phyloP scores from a whole-genome alignment of 768 basidiomycete species.

The Wakefieldia striispora region DNA sequence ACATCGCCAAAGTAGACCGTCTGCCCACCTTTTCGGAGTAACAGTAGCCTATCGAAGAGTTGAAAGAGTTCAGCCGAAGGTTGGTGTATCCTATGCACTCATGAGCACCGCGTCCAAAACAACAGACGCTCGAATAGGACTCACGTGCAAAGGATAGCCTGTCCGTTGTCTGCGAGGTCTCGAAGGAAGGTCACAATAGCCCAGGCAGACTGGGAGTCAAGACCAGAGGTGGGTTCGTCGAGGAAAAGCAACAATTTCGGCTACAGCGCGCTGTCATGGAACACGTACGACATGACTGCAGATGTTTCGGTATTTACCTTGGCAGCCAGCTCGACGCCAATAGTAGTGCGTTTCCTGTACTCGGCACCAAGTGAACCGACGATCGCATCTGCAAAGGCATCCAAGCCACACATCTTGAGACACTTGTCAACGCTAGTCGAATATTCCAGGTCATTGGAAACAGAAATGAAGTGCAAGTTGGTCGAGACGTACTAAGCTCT shows the following conservation, averaged over 20 bases:
- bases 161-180: slow-evolving; percentile 52
- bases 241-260: slow-evolving; percentile 54
- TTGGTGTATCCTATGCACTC: slow-evolving; percentile 1
- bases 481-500: slow-evolving; percentile 62
- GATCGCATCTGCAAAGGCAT: slow-evolving; percentile 58
- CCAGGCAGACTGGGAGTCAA: slow-evolving; percentile 54
- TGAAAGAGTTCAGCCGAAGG: slow-evolving; percentile 52
- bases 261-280: background rate
- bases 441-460: background rate
- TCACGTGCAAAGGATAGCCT: slow-evolving; percentile 55
- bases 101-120: too few relatives aligned
- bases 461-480: background rate
- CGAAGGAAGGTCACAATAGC: slow-evolving; percentile 46
- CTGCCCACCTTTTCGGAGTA: slow-evolving; percentile 54
- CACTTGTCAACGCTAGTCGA: slow-evolving; percentile 48
- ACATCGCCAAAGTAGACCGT: slow-evolving; percentile 65
- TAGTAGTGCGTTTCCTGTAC: slow-evolving; percentile 55
- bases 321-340: slow-evolving; percentile 60
- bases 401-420: slow-evolving; percentile 66
- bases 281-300: background rate
- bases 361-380: slow-evolving; percentile 55
- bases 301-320: slow-evolving; percentile 31
- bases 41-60: slow-evolving; percentile 47
- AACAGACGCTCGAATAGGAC: slow-evolving; percentile 20
- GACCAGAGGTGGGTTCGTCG: slow-evolving; percentile 59